Evolutionary conservation across 345 rosid species (phyloP).

Genomic region (Eucalyptus decipiens): DNA sequence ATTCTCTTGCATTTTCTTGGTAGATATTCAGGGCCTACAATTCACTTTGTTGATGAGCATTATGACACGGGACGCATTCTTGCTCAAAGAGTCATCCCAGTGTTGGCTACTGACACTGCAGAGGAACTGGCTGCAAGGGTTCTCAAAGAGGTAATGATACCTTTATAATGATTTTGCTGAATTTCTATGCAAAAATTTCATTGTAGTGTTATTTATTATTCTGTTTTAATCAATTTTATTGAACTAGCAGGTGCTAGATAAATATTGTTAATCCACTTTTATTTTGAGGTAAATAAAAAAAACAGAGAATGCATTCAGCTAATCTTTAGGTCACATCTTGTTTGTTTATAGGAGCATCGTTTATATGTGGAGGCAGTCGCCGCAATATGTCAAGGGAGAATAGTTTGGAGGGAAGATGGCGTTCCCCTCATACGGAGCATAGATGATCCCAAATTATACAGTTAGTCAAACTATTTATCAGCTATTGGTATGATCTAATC

Average conservation of each 20-base stretch:
- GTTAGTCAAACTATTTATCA: conserved; percentile 1
- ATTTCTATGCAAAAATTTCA: not conserved
- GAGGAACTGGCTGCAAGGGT: conserved; percentile 80
- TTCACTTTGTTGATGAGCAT: conserved; percentile 87
- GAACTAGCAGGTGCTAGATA: not conserved
- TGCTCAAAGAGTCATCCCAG: conserved; percentile 76
- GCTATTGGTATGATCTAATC: not conserved
- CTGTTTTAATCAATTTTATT: not conserved
- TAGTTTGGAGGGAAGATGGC: conserved; percentile 79
- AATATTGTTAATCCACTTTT: not conserved
- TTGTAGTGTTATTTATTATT: not conserved
- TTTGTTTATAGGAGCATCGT: conserved; percentile 48
- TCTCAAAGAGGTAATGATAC: conserved; percentile 51
- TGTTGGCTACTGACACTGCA: conserved; percentile 51
- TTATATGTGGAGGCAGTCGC: conserved; percentile 61
- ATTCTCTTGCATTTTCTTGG: not conserved
- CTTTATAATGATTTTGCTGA: not conserved
- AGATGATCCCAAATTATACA: conserved; percentile 27
- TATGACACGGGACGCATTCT: conserved; percentile 81
- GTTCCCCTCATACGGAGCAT: conserved; percentile 67
- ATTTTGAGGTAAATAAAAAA: not conserved
- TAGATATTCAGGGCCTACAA: conserved; percentile 53
- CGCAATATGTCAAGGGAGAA: conserved; percentile 69
- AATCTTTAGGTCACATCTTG: not conserved
- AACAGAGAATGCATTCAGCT: not conserved